These are phyloP conservation scores for Penicillium longicatenatum DNA, from an alignment of 495 filamentous ascomycete species.

Conservation along the genomic window DNA sequence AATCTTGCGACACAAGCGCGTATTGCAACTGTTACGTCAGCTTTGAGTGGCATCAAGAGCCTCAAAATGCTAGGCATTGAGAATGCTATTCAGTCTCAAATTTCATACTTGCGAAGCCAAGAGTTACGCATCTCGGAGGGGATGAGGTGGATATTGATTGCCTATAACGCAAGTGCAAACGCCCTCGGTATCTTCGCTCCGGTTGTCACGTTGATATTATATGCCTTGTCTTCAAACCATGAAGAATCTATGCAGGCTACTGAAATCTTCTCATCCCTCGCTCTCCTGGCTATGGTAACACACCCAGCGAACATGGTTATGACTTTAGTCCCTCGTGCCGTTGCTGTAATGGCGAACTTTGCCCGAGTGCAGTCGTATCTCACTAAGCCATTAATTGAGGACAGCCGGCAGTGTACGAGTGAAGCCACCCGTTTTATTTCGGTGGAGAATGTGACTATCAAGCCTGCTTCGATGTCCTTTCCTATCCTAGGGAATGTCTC, in stretches of 20 bases:
- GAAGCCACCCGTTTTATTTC: neutral
- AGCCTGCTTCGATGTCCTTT: neutral
- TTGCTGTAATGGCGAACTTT: conserved; percentile 49
- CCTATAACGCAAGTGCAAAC: conserved; percentile 40
- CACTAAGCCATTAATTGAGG: conserved; percentile 5
- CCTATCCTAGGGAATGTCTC: neutral
- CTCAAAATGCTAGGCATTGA: conserved; percentile 59
- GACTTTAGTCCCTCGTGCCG: conserved; percentile 30
- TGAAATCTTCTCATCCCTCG: conserved; percentile 52
- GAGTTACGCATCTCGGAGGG: conserved; percentile 44
- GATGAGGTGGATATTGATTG: conserved; percentile 41
- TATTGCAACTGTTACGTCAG: conserved; percentile 46
- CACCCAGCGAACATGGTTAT: conserved; percentile 49
- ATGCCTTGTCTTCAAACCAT: neutral
- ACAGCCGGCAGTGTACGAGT: conserved; percentile 1
- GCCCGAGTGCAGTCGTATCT: conserved; percentile 54
- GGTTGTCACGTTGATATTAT: neutral
- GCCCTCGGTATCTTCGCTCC: neutral
- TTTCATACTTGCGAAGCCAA: conserved; percentile 35
- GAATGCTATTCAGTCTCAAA: conserved; percentile 31
- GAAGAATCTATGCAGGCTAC: conserved; percentile 35
- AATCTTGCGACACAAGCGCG: conserved; percentile 53
- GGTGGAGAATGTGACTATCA: neutral
- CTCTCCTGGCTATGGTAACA: conserved; percentile 52
- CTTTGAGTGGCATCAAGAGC: conserved; percentile 53